Conservation (phyloP, 768 basidiomycete genomes). For the Mycena pura region DNA sequence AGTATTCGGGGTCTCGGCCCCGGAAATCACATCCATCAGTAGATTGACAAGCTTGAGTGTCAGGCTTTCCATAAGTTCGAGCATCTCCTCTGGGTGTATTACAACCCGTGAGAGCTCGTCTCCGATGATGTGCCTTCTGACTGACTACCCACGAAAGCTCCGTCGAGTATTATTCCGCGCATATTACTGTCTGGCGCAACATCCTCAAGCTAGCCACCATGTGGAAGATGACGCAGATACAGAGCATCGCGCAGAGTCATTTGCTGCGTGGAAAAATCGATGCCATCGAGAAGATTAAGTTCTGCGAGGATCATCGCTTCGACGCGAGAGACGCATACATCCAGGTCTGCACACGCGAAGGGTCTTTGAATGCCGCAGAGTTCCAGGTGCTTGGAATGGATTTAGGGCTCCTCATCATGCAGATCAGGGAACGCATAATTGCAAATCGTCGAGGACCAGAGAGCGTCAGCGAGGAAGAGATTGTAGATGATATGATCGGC, state of each 20-base stretch:
- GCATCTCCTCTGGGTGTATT: neutral
- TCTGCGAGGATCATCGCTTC: neutral
- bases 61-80: too few species aligned
- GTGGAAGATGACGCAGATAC: neutral
- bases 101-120: neutral
- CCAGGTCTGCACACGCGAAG: neutral
- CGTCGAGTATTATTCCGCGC: neutral
- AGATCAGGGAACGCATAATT: neutral
- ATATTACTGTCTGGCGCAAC: neutral
- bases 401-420: neutral
- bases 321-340: neutral
- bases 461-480: neutral
- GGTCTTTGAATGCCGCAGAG: neutral
- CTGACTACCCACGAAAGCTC: neutral
- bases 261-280: neutral
- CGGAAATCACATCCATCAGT: too few species aligned
- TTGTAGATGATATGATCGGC: constrained; percentile 9
- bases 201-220: neutral
- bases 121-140: neutral
- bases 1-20: too few species aligned
- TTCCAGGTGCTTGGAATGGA: neutral
- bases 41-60: too few species aligned
- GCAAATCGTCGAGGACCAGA: neutral
- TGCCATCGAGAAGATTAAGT: neutral
- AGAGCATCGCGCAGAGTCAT: neutral